Base-by-base conservation (phyloP, 169 alveolate genomes). In the Plasmodium knowlesi region DNA sequence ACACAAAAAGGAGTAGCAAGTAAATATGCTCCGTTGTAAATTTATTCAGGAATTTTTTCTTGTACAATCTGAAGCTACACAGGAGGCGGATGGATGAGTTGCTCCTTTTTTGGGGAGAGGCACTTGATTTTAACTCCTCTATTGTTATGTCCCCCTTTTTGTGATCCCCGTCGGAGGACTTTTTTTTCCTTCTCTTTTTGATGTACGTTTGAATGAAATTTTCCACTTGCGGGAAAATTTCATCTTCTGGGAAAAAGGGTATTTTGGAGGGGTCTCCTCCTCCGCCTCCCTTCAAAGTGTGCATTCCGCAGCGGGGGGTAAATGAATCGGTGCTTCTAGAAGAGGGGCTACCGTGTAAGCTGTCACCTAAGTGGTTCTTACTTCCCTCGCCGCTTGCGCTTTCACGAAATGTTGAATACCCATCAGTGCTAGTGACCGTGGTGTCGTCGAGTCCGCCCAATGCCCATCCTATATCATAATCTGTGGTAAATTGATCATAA, bases 1-100 rank as follows among this genome's bases (percentile, higher is more conserved):
- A 57, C 32, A 88, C 94, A 88, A 88, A 88, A 78, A 78, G 71
- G 61, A 88, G 34, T 32, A 88, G 71, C 32, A 88, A n/a, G 82
- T 88, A 79, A n/a, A 88, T 88, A 88, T 78, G 86, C 50, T 88
- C 83, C 32, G 82, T 54, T n/a, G 70, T 88, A 88, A 88, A 88
- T 88, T 88, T 88, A 43, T 88, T 78, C 32, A 88, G 94, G 41
- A 88, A 88, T 61, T 88, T 88, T 46, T 76, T 88, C 30, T 88
- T 88, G 54, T 88, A 88, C 82, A 88, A 32, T 79, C 81, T 88
- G 71, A 88, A 88, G 73, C 70, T 67, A 50, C 94, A 88, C 54
- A 88, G 71, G 25, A 80, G n/a, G 28, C 61, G 71, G 81, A 88
- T 88, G 46, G 67, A 30, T 32, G 53, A 43, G 12, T n/a, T 72